Evolutionary conservation across 768 basidiomycete genomes (phyloP).

Genomic region (Leucocoprinus leucothites): DNA sequence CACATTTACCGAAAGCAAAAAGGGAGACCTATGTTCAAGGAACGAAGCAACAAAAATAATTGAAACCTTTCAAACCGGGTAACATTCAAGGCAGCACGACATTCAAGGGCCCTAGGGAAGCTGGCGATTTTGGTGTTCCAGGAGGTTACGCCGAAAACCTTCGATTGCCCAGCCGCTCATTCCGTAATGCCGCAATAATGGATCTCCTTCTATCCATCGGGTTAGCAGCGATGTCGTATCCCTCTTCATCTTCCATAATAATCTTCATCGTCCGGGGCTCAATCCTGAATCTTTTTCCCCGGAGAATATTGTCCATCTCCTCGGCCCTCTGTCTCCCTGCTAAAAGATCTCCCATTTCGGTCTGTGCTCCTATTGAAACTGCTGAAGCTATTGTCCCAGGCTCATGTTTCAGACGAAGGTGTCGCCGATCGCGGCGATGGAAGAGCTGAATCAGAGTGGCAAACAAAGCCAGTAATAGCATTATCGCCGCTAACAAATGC

Average conservation of each 20-base stretch:
- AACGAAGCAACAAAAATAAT: not conserved
- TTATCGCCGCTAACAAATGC: constrained; percentile 37
- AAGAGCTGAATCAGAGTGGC: constrained; percentile 43
- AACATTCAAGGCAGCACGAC: not conserved
- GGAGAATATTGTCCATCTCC: constrained; percentile 39
- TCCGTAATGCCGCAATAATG: constrained; percentile 31
- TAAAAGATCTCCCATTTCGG: constrained; percentile 43
- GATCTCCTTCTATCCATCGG: constrained; percentile 23
- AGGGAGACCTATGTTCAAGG: not conserved
- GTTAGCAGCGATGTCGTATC: constrained; percentile 38
- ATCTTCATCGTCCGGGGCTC: constrained; percentile 48
- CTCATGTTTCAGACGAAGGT: constrained; percentile 41
- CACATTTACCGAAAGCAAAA: not conserved
- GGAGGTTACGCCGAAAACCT: not conserved
- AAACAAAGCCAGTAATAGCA: constrained; percentile 43
- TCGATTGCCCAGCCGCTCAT: not conserved
- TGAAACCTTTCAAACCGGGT: not conserved
- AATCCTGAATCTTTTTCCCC: constrained; percentile 47
- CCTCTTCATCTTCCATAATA: constrained; percentile 50
- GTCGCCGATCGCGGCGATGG: constrained; percentile 41
- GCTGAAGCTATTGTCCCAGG: constrained; percentile 58
- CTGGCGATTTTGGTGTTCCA: constrained; percentile 4
- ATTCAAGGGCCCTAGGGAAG: not conserved
- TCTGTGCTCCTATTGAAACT: constrained; percentile 50
- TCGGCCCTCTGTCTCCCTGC: constrained; percentile 35